Evolutionary conservation across 306 rosid species (phyloP), one percentile per base, ranked within the genome.

Genomic region (Dryas alaskensis): DNA sequence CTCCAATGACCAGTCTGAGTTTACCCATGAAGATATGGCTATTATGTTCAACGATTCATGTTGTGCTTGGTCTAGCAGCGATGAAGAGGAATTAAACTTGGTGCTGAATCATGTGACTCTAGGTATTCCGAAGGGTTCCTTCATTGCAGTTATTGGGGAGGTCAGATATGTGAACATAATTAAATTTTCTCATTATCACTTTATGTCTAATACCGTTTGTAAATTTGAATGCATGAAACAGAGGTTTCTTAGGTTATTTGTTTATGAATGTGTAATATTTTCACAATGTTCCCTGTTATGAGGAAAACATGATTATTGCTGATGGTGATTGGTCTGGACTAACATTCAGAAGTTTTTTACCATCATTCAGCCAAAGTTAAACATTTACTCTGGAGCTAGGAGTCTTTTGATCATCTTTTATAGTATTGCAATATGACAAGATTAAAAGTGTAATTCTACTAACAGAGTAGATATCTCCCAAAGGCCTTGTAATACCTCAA

Each of bases 61-160:
- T 77, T 91, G 91, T 84, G 52, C 92, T 73, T 93, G 97, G 97
- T 89, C 97, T 70, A 85, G 90, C 81, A 80, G 89, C 76, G 89
- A 88, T 19, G 90, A 85, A 61, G 76, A 85, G 57, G 77, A 86
- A 85, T 71, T 71, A 73, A 84, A 85, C 79, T 70, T 72, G 84
- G 86, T 79, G 60, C 71, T 93, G 82, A 80, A 86, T 81, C 87
- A 85, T 63, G 85, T 86, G 78, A 89, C 79, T 75, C 85, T 93
- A 60, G 80, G 81, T 60, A 84, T 93, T 74, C 69, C 78, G 64
- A 86, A 79, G 85, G 96, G 98, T 79, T 86, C 90, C 73, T 89
- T 91, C 82, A 77, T 89, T 81, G 96, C 88, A 14, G 78, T 93
- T 51, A 84, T 91, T 77, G 96, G 97, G 85, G 98, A 93, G 97